These are phyloP conservation scores for Fraxinus dipetala DNA, from an alignment of 305 asterid genomes.

Conservation along the genomic window DNA sequence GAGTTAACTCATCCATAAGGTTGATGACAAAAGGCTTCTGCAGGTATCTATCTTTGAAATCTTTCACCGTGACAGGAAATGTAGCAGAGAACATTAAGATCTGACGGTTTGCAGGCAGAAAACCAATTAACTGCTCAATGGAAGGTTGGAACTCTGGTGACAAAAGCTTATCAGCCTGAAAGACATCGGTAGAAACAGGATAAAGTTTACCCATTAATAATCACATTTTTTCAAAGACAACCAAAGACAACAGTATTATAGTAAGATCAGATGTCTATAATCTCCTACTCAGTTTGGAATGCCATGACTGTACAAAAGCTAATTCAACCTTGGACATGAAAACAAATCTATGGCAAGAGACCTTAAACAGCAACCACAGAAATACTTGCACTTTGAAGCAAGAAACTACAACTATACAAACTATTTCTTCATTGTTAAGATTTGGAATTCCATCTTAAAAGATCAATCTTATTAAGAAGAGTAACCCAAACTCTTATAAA, in stretches of 20 bases:
- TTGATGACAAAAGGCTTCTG: constrained; percentile 75
- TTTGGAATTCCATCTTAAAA: no score
- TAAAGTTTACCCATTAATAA: constrained; percentile 9
- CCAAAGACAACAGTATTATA: background rate
- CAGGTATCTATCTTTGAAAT: constrained; percentile 78
- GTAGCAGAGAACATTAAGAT: constrained; percentile 95
- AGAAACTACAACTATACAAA: background rate
- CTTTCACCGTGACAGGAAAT: constrained; percentile 85
- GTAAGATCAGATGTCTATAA: background rate
- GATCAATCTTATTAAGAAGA: no score
- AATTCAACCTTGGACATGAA: background rate
- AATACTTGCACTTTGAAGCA: background rate
- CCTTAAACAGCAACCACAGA: background rate
- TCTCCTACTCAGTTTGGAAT: background rate
- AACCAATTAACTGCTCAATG: constrained; percentile 67
- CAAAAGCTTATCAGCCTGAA: constrained; percentile 93
- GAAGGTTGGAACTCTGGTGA: constrained; percentile 98
- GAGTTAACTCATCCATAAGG: constrained; percentile 94
- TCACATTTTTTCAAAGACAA: constrained; percentile 9
- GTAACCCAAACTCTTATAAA: no score
- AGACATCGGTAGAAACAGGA: constrained; percentile 18
- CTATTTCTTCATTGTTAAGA: background rate
- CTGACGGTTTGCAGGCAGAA: constrained; percentile 66
- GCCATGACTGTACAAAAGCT: constrained; percentile 13
- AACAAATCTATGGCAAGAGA: background rate